Evolutionary conservation across 2,329 filamentous ascomycete genomes (phyloP), one percentile per base, ranked within the genome.

Genomic region (Pseudogymnoascus sp.): DNA sequence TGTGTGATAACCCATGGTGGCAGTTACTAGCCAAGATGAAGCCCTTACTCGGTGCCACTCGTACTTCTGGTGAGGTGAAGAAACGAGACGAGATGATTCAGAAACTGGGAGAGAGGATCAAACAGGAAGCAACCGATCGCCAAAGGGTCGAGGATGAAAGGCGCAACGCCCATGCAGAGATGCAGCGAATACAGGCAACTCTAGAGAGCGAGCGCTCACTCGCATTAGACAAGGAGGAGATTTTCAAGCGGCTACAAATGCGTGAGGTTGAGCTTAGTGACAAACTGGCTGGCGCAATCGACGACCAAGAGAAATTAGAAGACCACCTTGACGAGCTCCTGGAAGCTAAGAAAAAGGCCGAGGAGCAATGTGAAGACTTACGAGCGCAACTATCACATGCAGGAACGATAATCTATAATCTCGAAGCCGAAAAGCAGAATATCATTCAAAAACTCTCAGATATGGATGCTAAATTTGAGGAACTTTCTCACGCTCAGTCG

Each of bases 1-100:
- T 99, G 20, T 91, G 90, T 68, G 84, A 90, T 47, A 97, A 92
- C 70, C 94, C 94, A 1, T 99, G 95, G 95, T 99, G 95, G 95
- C 88, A 90, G 67, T 81, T 99, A 4, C 90, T 97, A 66, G 87
- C 92, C 6, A 89, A 90, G 70, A 97, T 99, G 92, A 93, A 93
- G 71, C 94, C 94, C 22, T 80, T 99, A 35, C 80, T 99, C 9
- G 94, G 95, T 39, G 90, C 91, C 14, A 97, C 95, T 16, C 84
- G 92, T 54, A 96, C 92, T 61, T 91, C 91, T 1, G 88, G 89
- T 9, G 94, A 99, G 73, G 91, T 99, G 47, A 97, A 96, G 78
- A 92, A 90, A 72, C 84, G 93, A 34, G 94, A 99, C 69, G 91
- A 96, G 64, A 90, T 91, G 80, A 99, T 99, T 65, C 86, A 89